Evolutionary conservation across 2,329 filamentous ascomycete genomes (phyloP), one percentile per base, ranked within the genome.

Genomic region (Sarocladium strictum): DNA sequence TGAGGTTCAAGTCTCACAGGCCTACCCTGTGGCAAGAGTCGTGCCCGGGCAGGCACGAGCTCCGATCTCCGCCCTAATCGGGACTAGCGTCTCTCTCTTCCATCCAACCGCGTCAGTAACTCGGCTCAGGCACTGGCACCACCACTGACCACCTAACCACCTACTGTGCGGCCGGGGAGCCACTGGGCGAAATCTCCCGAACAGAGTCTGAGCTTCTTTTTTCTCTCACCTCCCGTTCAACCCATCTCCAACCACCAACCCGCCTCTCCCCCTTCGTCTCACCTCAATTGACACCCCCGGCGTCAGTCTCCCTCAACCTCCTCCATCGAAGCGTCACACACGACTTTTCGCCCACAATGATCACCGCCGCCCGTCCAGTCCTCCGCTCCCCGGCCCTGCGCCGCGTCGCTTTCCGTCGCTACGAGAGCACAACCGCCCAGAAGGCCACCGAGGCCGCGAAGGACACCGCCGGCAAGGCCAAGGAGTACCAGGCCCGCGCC

Each of bases 401-500:
- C 64, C 54, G 49, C 15, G 65, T 72, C 60, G 70, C 72, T 67
- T 71, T 75, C 68, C 78, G 78, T 64, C 80, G 83, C 66, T 81
- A 82, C 75, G 78, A 86, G 73, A 85, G 81, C 61, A 80, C 78
- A 60, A 69, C 78, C 58, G 64, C 78, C 59, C 58, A 71, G 57
- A 76, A 77, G 68, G 74, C 76, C 59, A 64, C 70, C 58, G 71
- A 76, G 58, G 68, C 72, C 50, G 70, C 71, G 54, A 68, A 67
- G 67, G 65, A 72, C 26, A 63, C 71, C 41, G 68, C 73, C 54
- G 59, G 61, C 55, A 76, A 75, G 66, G 70, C 72, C 59, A 68
- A 74, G 60, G 72, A 79, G 58, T 72, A 73, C 64, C 65, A 75
- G 50, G 66, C 77, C 64, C 90, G 90, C 80, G 91, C 90, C 56